Evolutionary conservation across 148 eudicot species (phyloP), one percentile per base, ranked within the genome.

Genomic region (Rhododendron henanense): DNA sequence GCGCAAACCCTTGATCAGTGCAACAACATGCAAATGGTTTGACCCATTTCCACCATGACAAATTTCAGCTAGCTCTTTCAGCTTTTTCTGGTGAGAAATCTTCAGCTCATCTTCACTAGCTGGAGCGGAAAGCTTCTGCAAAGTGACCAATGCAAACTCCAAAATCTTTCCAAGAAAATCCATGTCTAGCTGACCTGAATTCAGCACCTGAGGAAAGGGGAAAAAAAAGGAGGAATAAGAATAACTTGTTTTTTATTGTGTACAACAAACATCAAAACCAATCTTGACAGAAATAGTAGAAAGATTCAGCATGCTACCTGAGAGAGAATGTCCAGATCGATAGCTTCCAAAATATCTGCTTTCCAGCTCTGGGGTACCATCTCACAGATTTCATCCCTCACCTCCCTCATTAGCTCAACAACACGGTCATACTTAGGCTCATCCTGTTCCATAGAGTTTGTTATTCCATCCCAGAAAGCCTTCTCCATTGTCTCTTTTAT

Each of bases 381-480:
- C 84, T 91, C 94, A 87, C 93, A 93, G 57, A 97, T 89, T 89
- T 92, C 99, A 85, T 97, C 96, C 84, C 98, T 93, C 88, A 95
- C 96, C 91, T 95, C 99, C 87, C 93, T 93, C 93, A 92, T 89
- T 73, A 97, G 91, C 79, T 95, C 94, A 84, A 95, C 90, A 84
- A 94, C 91, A 88, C 94, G 95, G 85, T 89, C 92, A 87, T 92
- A 95, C 65, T 93, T 92, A 37, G 95, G 93, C 59, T 93, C 89
- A 88, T 94, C 93, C 88, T 92, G 92, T 87, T 90, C 92, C 90
- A 95, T 87, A 16, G 98, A 93, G 37, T 93, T 95, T 69, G 88
- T 90, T 86, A 97, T 67, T 61, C 95, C 92, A 90, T 97, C 99
- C 99, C 99, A 95, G 87, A 95, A 97, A 45, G 96, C 99, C 48